Conservation (phyloP, 2,329 filamentous ascomycete genomes). For the Fusarium staphyleae region DNA sequence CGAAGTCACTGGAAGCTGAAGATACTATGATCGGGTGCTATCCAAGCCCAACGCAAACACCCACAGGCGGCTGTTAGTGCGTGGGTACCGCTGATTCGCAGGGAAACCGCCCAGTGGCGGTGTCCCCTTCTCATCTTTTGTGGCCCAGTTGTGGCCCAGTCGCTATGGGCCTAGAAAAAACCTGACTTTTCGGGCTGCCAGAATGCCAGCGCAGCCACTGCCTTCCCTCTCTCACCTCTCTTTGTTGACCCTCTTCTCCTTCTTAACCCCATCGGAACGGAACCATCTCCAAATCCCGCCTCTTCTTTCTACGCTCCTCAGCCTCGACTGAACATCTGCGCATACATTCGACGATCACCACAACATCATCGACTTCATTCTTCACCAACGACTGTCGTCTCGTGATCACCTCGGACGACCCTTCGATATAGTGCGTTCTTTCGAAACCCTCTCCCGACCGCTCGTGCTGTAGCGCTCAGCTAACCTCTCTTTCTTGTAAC, state of each 20-base stretch:
- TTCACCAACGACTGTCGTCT: constrained; percentile 8
- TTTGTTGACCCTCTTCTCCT: constrained; percentile 41
- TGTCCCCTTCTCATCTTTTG: constrained; percentile 21
- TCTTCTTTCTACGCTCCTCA: constrained; percentile 33
- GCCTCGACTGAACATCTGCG: constrained; percentile 39
- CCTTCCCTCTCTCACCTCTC: constrained; percentile 39
- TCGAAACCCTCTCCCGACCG: constrained; percentile 23
- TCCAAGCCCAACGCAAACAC: constrained; percentile 31
- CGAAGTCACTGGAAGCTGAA: constrained; percentile 33
- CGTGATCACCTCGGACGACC: constrained; percentile 33
- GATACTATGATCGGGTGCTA: constrained; percentile 12
- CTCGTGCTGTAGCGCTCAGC: constrained; percentile 28
- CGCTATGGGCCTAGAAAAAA: constrained; percentile 36
- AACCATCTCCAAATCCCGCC: constrained; percentile 41
- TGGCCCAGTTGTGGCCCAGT: constrained; percentile 26
- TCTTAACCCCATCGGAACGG: constrained; percentile 41
- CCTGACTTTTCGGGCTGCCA: constrained; percentile 46
- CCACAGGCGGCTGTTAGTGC: constrained; percentile 38
- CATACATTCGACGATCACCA: constrained; percentile 21
- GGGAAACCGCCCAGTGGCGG: constrained; percentile 35
- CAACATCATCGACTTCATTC: constrained; percentile 12
- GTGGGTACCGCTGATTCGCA: constrained; percentile 35
- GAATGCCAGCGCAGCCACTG: constrained; percentile 36
- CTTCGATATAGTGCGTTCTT: constrained; percentile 42
- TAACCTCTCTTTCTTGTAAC: constrained; percentile 35